Percentiles rank a stretch among this genome's conserved stretches.
These are phyloP conservation scores for Skeletonema marinoi DNA, from an alignment of 108 stramenopile genomes.

Conservation along the genomic window DNA sequence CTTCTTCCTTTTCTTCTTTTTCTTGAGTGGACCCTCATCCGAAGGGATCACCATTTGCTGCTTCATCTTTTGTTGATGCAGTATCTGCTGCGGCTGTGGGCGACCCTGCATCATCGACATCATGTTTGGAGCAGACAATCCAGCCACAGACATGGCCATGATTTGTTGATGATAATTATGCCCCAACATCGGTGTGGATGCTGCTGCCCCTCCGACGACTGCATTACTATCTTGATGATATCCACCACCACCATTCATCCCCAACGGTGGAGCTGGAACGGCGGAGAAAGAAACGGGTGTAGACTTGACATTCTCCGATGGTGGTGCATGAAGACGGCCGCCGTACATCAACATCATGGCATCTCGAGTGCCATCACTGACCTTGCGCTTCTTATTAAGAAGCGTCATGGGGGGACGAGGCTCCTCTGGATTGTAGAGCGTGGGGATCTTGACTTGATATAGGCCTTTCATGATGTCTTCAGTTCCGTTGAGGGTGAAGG, in stretches of 20 bases:
- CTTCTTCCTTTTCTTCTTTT: background rate
- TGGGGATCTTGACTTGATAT: background rate
- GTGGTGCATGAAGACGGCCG: background rate
- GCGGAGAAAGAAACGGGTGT: background rate
- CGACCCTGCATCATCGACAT: background rate
- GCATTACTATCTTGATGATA: background rate
- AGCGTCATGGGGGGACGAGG: background rate
- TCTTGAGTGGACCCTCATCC: background rate
- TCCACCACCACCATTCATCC: background rate
- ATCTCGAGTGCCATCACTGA: background rate
- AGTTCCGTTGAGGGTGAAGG: background rate
- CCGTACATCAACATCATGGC: background rate
- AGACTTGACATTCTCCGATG: background rate
- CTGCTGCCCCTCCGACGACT: background rate
- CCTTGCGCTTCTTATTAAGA: background rate
- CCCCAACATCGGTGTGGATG: background rate
- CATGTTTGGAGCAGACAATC: background rate
- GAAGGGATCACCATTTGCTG: background rate
- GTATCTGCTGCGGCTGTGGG: background rate
- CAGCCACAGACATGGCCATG: background rate
- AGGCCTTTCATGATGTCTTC: background rate
- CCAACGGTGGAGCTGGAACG: background rate
- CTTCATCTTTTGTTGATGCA: background rate
- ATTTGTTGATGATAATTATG: background rate
- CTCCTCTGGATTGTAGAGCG: background rate